Percentiles rank a stretch among this genome's conserved stretches.
Conservation (phyloP, 1,284 basidiomycete species). For the Ganoderma multipileum region DNA sequence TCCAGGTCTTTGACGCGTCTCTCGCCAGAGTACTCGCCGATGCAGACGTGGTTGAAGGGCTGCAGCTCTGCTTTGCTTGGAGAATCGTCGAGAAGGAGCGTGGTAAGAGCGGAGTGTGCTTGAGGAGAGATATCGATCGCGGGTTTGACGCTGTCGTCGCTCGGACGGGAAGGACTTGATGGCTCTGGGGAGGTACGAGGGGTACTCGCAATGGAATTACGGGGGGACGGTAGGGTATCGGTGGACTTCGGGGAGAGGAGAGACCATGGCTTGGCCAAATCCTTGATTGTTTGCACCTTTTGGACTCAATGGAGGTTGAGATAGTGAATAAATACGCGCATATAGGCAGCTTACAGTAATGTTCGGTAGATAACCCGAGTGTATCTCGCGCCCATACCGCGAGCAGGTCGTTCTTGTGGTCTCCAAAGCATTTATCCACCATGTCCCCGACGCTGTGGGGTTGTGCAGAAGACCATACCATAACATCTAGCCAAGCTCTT, state of each 20-base stretch:
- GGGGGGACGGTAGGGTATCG: conserved; percentile 24
- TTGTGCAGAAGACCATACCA: conserved; percentile 90
- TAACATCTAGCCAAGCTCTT: conserved; percentile 72
- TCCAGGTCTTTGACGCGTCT: conserved; percentile 55
- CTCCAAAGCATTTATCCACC: conserved; percentile 65
- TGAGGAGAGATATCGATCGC: conserved; percentile 12
- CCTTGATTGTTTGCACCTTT: conserved; percentile 78
- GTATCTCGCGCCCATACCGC: conserved; percentile 85
- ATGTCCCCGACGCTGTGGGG: conserved; percentile 80
- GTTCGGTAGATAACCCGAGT: conserved; percentile 61
- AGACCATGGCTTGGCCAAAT: conserved; percentile 79
- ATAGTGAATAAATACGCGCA: not conserved
- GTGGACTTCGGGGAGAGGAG: conserved; percentile 41
- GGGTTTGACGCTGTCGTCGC: conserved; percentile 10
- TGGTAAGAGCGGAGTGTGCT: conserved; percentile 68
- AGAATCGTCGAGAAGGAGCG: conserved; percentile 85
- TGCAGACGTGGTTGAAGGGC: conserved; percentile 81
- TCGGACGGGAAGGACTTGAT: conserved; percentile 19
- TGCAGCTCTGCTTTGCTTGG: conserved; percentile 79
- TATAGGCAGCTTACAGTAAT: conserved; percentile 62
- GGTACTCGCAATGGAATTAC: conserved; percentile 30
- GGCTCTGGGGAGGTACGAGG: conserved; percentile 21
- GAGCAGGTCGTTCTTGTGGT: conserved; percentile 51
- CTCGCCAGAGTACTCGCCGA: conserved; percentile 67
- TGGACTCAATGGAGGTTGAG: conserved; percentile 47